Evolutionary conservation across 2,329 filamentous ascomycete species (phyloP).

Genomic region (Ramularia collo-cygni): DNA sequence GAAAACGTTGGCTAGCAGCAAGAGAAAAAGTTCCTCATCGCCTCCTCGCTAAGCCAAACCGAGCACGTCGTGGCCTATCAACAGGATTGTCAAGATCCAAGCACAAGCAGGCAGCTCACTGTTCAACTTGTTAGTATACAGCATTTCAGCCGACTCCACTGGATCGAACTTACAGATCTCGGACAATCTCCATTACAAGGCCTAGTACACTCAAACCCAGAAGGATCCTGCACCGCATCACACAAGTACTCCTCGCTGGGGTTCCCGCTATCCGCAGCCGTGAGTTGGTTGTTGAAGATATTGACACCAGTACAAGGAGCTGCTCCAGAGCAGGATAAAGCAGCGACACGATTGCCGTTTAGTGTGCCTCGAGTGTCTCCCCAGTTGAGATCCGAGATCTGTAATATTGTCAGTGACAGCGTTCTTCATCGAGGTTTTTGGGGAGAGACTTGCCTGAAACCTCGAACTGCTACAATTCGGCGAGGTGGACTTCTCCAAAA

Average conservation of each 20-base stretch:
- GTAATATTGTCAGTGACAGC: conserved; percentile 24
- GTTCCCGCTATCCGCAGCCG: conserved; percentile 1
- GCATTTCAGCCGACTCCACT: too few relatives aligned
- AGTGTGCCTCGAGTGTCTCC: conserved; percentile 26
- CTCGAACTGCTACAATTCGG: background rate
- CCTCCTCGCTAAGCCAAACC: too few relatives aligned
- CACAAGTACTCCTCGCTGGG: conserved; percentile 6
- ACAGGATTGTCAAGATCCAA: too few relatives aligned
- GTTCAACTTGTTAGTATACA: too few relatives aligned
- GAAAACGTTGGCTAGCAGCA: too few relatives aligned
- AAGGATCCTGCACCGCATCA: conserved; percentile 9
- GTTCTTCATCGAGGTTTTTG: background rate
- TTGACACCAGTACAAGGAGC: conserved; percentile 23
- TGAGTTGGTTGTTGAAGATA: conserved; percentile 9
- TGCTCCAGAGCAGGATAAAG: conserved; percentile 25
- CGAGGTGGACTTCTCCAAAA: conserved; percentile 27
- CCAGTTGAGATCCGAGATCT: conserved; percentile 32
- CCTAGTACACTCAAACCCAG: conserved; percentile 12
- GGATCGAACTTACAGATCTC: background rate
- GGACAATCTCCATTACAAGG: background rate
- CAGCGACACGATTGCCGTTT: conserved; percentile 13
- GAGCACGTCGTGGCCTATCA: too few relatives aligned
- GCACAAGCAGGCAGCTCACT: too few relatives aligned
- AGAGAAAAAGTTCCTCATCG: too few relatives aligned
- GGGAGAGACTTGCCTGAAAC: background rate